Percentiles rank a stretch among this genome's conserved stretches.
These are phyloP conservation scores for Jamesozyma gamospora DNA, from an alignment of 805 yeast species.

Conservation along the genomic window DNA sequence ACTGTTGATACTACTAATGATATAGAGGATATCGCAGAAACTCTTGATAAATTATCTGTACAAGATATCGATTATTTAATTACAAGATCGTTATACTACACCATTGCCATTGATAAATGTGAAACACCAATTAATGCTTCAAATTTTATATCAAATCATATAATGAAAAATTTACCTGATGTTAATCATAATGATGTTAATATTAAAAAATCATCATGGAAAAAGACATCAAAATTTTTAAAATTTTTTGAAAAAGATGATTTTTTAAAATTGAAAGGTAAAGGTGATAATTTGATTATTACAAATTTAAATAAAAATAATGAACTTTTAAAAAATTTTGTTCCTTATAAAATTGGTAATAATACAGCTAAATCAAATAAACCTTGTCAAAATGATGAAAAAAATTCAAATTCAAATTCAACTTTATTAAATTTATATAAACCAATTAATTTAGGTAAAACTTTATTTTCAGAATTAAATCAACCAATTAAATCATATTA, in stretches of 20 bases:
- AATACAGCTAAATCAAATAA: not conserved
- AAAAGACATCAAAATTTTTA: constrained; percentile 73
- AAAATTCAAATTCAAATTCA: constrained; percentile 21
- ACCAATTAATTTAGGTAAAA: constrained; percentile 42
- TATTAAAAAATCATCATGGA: constrained; percentile 80
- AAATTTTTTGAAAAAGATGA: constrained; percentile 78
- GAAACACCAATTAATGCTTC: constrained; percentile 66
- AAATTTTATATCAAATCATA: constrained; percentile 58
- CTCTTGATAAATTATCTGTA: constrained; percentile 33
- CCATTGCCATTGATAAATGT: constrained; percentile 47
- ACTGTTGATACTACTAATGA: constrained; percentile 2
- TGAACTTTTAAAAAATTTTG: constrained; percentile 46
- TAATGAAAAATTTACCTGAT: constrained; percentile 65
- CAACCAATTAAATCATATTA: constrained; percentile 34
- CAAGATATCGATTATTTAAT: constrained; percentile 72
- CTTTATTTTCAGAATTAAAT: constrained; percentile 37
- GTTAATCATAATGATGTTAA: constrained; percentile 44
- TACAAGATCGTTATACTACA: constrained; percentile 57
- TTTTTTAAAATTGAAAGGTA: constrained; percentile 64
- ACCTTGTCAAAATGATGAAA: constrained; percentile 9
- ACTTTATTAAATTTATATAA: constrained; percentile 39
- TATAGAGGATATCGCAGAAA: constrained; percentile 30
- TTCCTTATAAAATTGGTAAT: constrained; percentile 45
- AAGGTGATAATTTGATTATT: constrained; percentile 68
- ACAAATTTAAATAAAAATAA: constrained; percentile 40